phyloP scores from a whole-genome alignment of 2,329 filamentous ascomycete genomes.

The Westerdykella ornata region DNA sequence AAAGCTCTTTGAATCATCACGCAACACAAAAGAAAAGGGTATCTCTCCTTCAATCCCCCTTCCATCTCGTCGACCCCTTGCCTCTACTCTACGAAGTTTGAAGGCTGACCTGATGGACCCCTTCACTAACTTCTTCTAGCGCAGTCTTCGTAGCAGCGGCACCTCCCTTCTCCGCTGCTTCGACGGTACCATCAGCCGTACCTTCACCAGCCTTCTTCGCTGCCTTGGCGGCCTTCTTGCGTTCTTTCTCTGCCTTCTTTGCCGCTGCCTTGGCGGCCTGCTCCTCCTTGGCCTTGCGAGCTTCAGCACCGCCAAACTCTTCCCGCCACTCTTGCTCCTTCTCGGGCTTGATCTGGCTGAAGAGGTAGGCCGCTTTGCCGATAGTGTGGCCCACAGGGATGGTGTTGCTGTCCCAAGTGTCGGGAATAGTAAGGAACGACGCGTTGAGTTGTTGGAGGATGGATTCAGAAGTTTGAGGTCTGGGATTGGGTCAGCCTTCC shows the following conservation, averaged over 20 bases:
- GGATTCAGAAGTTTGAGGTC: constrained; percentile 46
- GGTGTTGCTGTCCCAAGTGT: constrained; percentile 33
- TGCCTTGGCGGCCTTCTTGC: constrained; percentile 53
- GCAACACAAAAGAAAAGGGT: too few relatives aligned
- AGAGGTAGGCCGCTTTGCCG: constrained; percentile 71
- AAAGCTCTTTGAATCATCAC: too few relatives aligned
- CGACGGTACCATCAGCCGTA: constrained; percentile 67
- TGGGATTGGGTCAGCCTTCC: constrained; percentile 9
- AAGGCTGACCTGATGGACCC: constrained; percentile 41
- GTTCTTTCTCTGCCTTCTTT: constrained; percentile 58
- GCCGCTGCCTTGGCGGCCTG: constrained; percentile 54
- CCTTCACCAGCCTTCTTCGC: constrained; percentile 53
- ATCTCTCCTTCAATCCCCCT: too few relatives aligned
- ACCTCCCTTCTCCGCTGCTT: constrained; percentile 69
- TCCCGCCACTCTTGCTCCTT: constrained; percentile 80
- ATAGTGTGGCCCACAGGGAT: constrained; percentile 66
- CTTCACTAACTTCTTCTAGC: constrained; percentile 41
- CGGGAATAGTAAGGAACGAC: constrained; percentile 53
- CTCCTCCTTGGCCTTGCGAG: constrained; percentile 62
- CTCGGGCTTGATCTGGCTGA: constrained; percentile 73
- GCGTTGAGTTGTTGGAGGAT: constrained; percentile 71
- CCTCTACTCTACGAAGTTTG: constrained; percentile 33
- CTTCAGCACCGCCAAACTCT: constrained; percentile 61
- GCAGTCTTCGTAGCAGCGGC: constrained; percentile 36
- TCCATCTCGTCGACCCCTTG: too few relatives aligned